Evolutionary conservation across 116 monocot species (phyloP).

Genomic region (Iris pallida): DNA sequence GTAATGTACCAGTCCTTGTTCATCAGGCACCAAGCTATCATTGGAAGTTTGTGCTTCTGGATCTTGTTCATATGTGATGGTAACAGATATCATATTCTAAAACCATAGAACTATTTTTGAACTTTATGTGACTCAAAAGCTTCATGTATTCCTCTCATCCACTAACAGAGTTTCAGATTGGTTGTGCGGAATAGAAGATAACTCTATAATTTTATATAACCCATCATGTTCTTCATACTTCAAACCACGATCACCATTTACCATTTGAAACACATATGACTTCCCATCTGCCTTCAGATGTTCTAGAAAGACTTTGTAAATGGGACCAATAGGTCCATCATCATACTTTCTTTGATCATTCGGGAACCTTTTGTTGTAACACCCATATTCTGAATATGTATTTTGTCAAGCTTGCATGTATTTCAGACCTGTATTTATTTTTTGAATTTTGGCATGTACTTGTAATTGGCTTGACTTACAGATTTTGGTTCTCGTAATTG

Average conservation of each 20-base stretch:
- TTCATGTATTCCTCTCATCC: slow-evolving; percentile 41
- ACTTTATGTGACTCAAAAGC: slow-evolving; percentile 35
- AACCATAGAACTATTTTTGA: slow-evolving; percentile 32
- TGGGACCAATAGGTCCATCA: slow-evolving; percentile 22
- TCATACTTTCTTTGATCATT: neutral
- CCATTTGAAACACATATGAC: slow-evolving; percentile 36
- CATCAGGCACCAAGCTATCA: slow-evolving; percentile 10
- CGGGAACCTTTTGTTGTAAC: too few species aligned
- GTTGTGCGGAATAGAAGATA: neutral
- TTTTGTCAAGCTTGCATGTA: too few species aligned
- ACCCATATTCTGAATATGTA: too few species aligned
- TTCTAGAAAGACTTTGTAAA: slow-evolving; percentile 33
- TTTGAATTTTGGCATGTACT: too few species aligned
- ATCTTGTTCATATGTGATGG: slow-evolving; percentile 37
- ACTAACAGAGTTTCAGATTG: neutral
- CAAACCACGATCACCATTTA: slow-evolving; percentile 14
- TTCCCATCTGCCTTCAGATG: slow-evolving; percentile 30
- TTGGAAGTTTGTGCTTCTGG: slow-evolving; percentile 3
- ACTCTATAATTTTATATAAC: slow-evolving; percentile 1
- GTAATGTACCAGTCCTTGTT: slow-evolving; percentile 19
- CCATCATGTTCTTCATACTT: slow-evolving; percentile 27
- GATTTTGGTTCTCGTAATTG: too few species aligned
- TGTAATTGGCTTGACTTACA: too few species aligned
- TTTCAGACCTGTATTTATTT: too few species aligned
- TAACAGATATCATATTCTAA: slow-evolving; percentile 34